phyloP scores from a whole-genome alignment of 139 green algal genomes.

The Micromonas commoda region DNA sequence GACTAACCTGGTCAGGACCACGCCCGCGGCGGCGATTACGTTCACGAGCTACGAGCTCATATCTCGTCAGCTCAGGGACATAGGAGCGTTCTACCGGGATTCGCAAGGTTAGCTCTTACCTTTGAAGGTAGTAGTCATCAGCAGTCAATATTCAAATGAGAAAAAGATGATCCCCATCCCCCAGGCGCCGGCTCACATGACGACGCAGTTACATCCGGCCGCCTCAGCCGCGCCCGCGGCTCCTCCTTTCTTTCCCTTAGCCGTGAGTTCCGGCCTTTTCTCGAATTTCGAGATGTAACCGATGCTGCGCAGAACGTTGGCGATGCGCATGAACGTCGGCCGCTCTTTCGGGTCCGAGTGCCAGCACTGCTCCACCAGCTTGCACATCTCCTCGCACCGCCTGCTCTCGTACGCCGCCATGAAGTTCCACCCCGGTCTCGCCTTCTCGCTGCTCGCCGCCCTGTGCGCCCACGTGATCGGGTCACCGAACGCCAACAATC shows the following conservation, averaged over 20 bases:
- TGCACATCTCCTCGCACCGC: background rate
- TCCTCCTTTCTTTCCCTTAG: background rate
- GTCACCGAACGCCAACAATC: background rate
- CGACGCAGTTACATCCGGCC: no score
- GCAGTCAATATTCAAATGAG: no score
- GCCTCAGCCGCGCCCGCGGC: no score
- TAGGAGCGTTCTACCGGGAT: background rate
- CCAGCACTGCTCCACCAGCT: background rate
- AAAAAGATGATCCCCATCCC: no score
- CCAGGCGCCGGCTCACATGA: background rate
- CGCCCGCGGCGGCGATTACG: conserved; percentile 89
- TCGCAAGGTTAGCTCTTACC: no score
- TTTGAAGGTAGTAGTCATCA: no score
- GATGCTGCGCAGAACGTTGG: background rate
- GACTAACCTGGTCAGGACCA: conserved; percentile 92
- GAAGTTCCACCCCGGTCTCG: background rate
- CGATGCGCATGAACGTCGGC: background rate
- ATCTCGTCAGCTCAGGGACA: conserved; percentile 48
- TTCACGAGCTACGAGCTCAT: conserved; percentile 97
- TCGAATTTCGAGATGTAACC: background rate
- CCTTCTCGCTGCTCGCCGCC: background rate
- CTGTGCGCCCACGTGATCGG: background rate
- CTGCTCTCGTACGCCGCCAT: background rate
- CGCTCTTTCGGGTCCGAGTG: conserved; percentile 1
- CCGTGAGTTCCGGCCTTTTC: background rate